phyloP scores from a whole-genome alignment of 2,329 filamentous ascomycete genomes.

The Fusarium pseudoanthophilum region DNA sequence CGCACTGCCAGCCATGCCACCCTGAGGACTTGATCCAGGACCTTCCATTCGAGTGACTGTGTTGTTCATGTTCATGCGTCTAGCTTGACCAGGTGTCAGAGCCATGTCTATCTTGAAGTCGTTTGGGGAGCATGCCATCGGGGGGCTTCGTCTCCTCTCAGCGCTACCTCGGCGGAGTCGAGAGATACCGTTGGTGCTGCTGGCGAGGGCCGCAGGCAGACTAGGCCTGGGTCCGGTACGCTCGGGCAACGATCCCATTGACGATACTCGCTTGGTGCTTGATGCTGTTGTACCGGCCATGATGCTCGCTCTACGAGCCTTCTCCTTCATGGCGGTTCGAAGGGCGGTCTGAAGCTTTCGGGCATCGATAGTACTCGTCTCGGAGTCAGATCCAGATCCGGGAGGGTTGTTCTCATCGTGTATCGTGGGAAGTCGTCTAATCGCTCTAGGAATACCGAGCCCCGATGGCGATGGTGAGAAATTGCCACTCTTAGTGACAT shows the following conservation, averaged over 20 bases:
- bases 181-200: constrained; percentile 66
- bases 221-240: constrained; percentile 45
- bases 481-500: constrained; percentile 62
- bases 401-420: constrained; percentile 65
- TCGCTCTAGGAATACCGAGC: constrained; percentile 47
- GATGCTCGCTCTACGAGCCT: constrained; percentile 55
- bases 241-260: constrained; percentile 53
- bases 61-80: constrained; percentile 66
- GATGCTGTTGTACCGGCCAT: constrained; percentile 50
- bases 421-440: constrained; percentile 51
- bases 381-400: constrained; percentile 61
- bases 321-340: constrained; percentile 62
- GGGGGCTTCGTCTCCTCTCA: constrained; percentile 63
- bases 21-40: constrained; percentile 40
- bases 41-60: constrained; percentile 46
- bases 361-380: constrained; percentile 62
- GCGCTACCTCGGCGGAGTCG: constrained; percentile 62
- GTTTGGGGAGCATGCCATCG: constrained; percentile 63
- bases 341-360: constrained; percentile 66
- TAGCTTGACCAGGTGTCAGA: constrained; percentile 65
- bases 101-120: constrained; percentile 52
- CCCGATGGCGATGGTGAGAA: constrained; percentile 57
- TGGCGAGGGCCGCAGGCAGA: constrained; percentile 58
- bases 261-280: constrained; percentile 58
- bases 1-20: constrained; percentile 37